Evolutionary conservation across 2,329 filamentous ascomycete species (phyloP).

Genomic region (Aspergillus neoniger): DNA sequence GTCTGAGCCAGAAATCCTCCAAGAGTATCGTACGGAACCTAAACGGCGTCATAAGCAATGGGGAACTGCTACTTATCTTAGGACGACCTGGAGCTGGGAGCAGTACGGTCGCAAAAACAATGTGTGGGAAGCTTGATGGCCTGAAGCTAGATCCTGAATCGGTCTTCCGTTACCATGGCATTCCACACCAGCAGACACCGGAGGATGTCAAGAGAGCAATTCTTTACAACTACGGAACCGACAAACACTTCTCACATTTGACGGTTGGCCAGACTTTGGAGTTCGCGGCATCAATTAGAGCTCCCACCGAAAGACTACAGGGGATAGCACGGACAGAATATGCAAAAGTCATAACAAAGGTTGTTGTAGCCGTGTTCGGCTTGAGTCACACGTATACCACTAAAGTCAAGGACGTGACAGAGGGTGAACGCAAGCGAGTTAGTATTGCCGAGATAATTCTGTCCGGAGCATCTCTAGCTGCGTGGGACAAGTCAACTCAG

Average conservation of each 20-base stretch:
- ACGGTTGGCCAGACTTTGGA: constrained; percentile 74
- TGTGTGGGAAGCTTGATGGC: not conserved
- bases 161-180: not conserved
- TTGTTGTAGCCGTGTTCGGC: constrained; percentile 46
- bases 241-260: constrained; percentile 67
- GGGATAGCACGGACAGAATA: constrained; percentile 38
- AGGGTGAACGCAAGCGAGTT: constrained; percentile 62
- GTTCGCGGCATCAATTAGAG: constrained; percentile 70
- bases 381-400: constrained; percentile 51
- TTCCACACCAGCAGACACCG: not conserved
- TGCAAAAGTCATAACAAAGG: constrained; percentile 44
- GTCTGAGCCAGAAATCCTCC: not conserved
- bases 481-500: constrained; percentile 48
- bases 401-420: constrained; percentile 60
- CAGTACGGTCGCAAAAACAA: not conserved
- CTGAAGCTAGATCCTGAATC: not conserved
- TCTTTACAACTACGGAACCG: constrained; percentile 50
- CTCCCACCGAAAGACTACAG: constrained; percentile 36
- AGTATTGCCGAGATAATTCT: constrained; percentile 58
- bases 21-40: not conserved
- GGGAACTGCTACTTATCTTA: constrained; percentile 3
- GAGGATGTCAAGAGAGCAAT: not conserved
- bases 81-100: not conserved
- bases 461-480: constrained; percentile 44
- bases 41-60: not conserved